Evolutionary conservation across 1,284 basidiomycete genomes (phyloP).

Genomic region (Fomitopsis schrenkii): DNA sequence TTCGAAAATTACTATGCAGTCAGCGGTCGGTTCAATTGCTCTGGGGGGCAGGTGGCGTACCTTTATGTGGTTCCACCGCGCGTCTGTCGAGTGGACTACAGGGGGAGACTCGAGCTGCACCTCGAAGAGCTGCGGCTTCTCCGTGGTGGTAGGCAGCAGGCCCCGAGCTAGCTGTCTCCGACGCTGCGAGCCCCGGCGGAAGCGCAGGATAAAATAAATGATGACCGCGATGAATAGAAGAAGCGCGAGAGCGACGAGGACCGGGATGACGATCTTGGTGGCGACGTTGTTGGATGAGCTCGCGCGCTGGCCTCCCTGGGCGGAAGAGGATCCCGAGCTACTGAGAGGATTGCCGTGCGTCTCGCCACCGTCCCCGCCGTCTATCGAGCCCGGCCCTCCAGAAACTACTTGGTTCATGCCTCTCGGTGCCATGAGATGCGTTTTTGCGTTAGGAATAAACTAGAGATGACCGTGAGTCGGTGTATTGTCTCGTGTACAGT

Average conservation of each 20-base stretch:
- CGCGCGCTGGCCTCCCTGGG: background rate
- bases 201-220: background rate
- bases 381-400: background rate
- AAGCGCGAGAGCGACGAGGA: background rate
- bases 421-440: background rate
- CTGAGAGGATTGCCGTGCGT: background rate
- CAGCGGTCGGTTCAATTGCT: background rate
- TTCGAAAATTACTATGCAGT: background rate
- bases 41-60: background rate
- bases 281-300: background rate
- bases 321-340: background rate
- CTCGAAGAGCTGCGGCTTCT: slow-evolving; percentile 5
- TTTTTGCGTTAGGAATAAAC: background rate
- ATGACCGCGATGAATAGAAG: background rate
- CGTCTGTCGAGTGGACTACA: background rate
- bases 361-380: background rate
- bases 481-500: background rate
- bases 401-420: background rate
- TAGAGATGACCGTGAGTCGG: background rate
- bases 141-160: background rate
- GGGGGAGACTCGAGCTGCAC: background rate
- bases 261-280: slow-evolving; percentile 1
- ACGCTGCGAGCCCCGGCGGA: background rate
- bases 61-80: slow-evolving; percentile 3
- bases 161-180: background rate